phyloP scores from a whole-genome alignment of 2,329 filamentous ascomycete species.

The Daldinia eschscholtzii region DNA sequence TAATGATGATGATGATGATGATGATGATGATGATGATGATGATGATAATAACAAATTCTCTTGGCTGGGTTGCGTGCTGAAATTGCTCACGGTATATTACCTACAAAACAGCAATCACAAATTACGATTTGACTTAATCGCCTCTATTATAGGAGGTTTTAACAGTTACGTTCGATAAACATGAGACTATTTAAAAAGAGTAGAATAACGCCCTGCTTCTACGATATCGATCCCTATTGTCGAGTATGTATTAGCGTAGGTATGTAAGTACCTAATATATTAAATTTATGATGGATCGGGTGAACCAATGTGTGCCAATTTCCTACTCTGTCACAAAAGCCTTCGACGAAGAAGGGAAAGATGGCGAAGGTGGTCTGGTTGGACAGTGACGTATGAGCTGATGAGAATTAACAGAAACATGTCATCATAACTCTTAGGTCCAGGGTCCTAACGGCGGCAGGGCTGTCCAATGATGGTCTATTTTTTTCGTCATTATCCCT shows the following conservation, averaged over 20 bases:
- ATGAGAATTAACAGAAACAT: constrained; percentile 30
- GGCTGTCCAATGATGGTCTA: constrained; percentile 36
- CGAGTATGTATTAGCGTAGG: background rate
- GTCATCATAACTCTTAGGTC: constrained; percentile 40
- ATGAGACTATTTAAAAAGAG: constrained; percentile 25
- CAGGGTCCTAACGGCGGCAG: constrained; percentile 29
- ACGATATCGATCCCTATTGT: background rate
- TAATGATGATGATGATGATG: background rate
- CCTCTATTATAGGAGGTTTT: constrained; percentile 13
- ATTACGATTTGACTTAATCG: constrained; percentile 4
- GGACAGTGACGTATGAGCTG: constrained; percentile 40
- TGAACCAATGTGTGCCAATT: constrained; percentile 8
- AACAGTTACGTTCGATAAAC: constrained; percentile 27
- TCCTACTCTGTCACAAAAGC: background rate
- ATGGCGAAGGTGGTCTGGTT: constrained; percentile 20
- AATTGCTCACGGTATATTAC: background rate
- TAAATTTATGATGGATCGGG: background rate
- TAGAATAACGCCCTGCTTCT: background rate
- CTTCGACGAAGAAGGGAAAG: constrained; percentile 9
- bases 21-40: too few relatives aligned
- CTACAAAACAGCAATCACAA: background rate
- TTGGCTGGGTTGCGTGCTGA: background rate
- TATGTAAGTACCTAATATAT: background rate
- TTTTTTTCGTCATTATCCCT: constrained; percentile 16
- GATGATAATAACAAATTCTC: too few relatives aligned